Percentiles rank a stretch among this genome's conserved stretches.
phyloP scores from a whole-genome alignment of 1,284 basidiomycete species.

The Cerioporus squamosus region DNA sequence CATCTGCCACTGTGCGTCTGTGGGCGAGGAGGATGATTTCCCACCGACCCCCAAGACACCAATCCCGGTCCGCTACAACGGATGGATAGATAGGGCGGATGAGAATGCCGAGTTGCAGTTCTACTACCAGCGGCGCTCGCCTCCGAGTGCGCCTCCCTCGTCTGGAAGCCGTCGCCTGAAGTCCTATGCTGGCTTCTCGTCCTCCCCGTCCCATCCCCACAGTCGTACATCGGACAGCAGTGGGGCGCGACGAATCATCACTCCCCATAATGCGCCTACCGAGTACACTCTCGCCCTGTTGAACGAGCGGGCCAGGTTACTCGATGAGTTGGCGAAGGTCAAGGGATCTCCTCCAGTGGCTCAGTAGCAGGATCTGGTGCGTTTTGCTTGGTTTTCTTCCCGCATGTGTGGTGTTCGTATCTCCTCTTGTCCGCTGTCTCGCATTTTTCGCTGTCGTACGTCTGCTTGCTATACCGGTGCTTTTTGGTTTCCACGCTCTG shows the following conservation, averaged over 20 bases:
- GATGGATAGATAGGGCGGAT: constrained; percentile 58
- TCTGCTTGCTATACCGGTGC: background rate
- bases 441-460: background rate
- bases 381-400: background rate
- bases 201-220: constrained; percentile 4
- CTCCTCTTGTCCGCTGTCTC: background rate
- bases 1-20: constrained; percentile 17
- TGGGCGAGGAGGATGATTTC: constrained; percentile 11
- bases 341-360: constrained; percentile 17
- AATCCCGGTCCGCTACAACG: constrained; percentile 49
- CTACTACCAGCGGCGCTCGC: constrained; percentile 40
- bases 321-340: constrained; percentile 49
- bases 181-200: constrained; percentile 12
- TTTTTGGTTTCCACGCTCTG: background rate
- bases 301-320: constrained; percentile 52
- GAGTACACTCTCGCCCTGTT: constrained; percentile 51
- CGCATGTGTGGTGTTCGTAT: background rate
- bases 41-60: constrained; percentile 13
- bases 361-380: background rate
- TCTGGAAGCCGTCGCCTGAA: constrained; percentile 7
- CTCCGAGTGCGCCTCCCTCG: constrained; percentile 12
- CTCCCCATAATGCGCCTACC: constrained; percentile 43
- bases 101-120: constrained; percentile 50
- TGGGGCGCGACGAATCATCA: constrained; percentile 28
- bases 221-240: background rate